Evolutionary conservation across 2,329 filamentous ascomycete genomes (phyloP), one percentile per base, ranked within the genome.

Genomic region (Curvularia eragrostidis): DNA sequence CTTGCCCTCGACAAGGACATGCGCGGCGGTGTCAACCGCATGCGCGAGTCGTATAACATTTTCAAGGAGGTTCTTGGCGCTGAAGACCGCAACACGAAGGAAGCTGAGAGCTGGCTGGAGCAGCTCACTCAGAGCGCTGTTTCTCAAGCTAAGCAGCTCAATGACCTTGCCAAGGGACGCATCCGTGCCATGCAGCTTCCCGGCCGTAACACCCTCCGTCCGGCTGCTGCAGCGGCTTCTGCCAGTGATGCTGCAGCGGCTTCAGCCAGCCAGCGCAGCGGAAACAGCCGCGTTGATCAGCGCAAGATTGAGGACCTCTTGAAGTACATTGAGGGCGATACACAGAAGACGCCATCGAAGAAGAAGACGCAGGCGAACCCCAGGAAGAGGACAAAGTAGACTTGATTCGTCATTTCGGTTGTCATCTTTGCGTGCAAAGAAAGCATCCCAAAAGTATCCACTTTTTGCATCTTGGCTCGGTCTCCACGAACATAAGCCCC

Each of bases 1-100:
- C 85, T 99, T 46, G 95, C 95, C 15, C 83, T 99, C n/a, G 95
- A 99, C 77, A 90, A 94, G 68, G 93, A 99, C 77, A 90, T 93
- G 68, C 97, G 97, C 82, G 89, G 85, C 47, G 93, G 95, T 13
- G 93, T 99, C 55, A 88, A 86, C 74, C 89, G 91, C 75, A 99
- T 99, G 95, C 91, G 93, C 59, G 93, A 97, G 77, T 95, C 93
- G 44, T 97, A 93, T 82, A 97, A 90, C 79, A 96, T 97, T 75
- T 99, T 99, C 88, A 87, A 93, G 63, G 82, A 83, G 56, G 88
- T 95, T 72, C 88, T 99, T 5, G 95, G 95, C 26, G 82, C 93
- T 1, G 89, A 96, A 38, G 93, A 98, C 78, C 92, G 93, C 78
- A 98, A 99, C 82, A 99, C 95, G 62, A 97, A 97, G 82, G 95